These are phyloP conservation scores for Picea sitchensis DNA, from an alignment of 75 land plant species.

Conservation along the genomic window DNA sequence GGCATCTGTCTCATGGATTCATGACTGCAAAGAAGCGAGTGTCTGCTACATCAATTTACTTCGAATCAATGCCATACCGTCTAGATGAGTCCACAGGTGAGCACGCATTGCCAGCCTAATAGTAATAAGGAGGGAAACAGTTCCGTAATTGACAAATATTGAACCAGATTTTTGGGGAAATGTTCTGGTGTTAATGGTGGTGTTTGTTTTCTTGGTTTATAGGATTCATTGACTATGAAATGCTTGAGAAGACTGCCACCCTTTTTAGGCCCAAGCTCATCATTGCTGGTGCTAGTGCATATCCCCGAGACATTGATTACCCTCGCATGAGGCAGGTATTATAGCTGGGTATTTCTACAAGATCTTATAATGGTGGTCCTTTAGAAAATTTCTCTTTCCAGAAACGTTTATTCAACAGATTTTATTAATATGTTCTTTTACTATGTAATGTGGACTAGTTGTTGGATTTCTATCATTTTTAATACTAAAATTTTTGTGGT, in stretches of 20 bases:
- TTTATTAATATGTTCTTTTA: not conserved
- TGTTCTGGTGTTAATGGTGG: not conserved
- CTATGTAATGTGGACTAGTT: not conserved
- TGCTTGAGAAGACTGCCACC: constrained; percentile 77
- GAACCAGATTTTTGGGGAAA: not conserved
- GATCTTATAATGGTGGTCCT: not conserved
- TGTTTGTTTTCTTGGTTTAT: constrained; percentile 6
- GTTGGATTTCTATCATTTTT: not conserved
- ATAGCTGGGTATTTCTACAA: not conserved
- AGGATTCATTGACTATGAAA: constrained; percentile 84
- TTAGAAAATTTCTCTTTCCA: not conserved
- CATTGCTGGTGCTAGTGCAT: constrained; percentile 90
- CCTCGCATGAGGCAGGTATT: constrained; percentile 84
- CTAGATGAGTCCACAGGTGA: constrained; percentile 74
- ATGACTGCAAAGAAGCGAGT: constrained; percentile 88
- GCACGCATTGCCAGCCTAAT: not conserved
- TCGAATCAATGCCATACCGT: constrained; percentile 92
- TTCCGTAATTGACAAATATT: not conserved
- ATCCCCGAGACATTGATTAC: constrained; percentile 85
- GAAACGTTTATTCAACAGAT: not conserved
- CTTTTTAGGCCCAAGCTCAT: constrained; percentile 84
- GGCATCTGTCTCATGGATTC: constrained; percentile 89
- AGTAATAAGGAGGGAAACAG: not conserved
- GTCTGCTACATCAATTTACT: constrained; percentile 85
- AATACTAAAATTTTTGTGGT: not conserved